Base-by-base conservation (phyloP, 176 grass and related monocot genomes). In the Typha latifolia region DNA sequence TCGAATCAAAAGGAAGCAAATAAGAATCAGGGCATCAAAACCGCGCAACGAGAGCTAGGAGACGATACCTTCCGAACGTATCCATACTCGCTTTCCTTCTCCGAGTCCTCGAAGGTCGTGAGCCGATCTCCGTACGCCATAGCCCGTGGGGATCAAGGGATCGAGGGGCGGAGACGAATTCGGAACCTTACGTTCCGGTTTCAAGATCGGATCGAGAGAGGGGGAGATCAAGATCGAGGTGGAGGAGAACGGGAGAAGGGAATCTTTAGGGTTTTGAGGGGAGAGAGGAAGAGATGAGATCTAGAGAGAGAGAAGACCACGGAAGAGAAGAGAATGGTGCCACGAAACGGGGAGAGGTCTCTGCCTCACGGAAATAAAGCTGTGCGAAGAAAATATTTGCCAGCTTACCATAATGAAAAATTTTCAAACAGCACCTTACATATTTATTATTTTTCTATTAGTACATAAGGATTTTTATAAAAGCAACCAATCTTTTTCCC, bases 11-110 rank as follows among this genome's bases (percentile, higher is more conserved):
- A 9, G 47, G 15, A 20, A 29, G 26, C 34, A 48, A 21, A 18
- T 11, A 8, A 29, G 11, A 11, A 26, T 67, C 75, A 64, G 62
- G 50, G 68, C 66, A 68, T 61, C 14, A 12, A 48, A 18, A 55
- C 32, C 8, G 37, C 37, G 9, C 9, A 43, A 2, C 0, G 15
- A 3, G 15, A n/a, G 12, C 15, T 16, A 16, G 62, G 14, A 62
- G 61, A 63, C 49, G 68, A 34, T n/a, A 96, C 92, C 92, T 96
- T 96, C 64, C 92, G 92, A 73, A 91, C 88, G 72, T 96, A 96
- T 49, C 92, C 88, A 50, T 89, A 96, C 88, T 91, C 92, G 82
- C 85, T 96, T 77, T 96, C 92, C 79, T 91, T 79, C 92, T 96
- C 92, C 8, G 74, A 32, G 70, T 96, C 92, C 87, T 96, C 88